Evolutionary conservation across 73 alveolate genomes (phyloP).

Genomic region (Uronychia binucleata): DNA sequence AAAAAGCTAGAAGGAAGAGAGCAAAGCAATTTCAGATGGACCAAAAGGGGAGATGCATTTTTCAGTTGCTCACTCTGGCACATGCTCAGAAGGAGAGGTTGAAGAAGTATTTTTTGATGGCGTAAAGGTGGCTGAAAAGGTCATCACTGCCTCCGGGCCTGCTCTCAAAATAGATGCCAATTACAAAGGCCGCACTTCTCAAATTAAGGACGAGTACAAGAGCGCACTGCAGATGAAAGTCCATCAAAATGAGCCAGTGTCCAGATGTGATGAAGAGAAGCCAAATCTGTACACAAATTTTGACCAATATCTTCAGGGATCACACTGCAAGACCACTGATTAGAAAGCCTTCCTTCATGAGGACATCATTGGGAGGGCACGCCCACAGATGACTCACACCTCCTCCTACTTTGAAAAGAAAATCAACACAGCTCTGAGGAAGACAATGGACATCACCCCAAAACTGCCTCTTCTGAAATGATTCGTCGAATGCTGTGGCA

Average conservation of each 20-base stretch:
- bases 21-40: no score
- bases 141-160: not conserved
- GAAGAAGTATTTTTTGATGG: not conserved
- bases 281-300: not conserved
- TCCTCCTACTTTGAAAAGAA: not conserved
- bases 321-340: no score
- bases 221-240: no score
- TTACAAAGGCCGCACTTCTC: not conserved
- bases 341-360: no score
- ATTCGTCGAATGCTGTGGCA: no score
- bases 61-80: no score
- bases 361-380: no score
- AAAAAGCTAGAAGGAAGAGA: no score
- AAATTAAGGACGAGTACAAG: not conserved
- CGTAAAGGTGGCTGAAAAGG: not conserved
- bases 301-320: no score
- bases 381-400: not conserved
- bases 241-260: not conserved
- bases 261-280: not conserved
- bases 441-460: not conserved
- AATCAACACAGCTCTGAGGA: not conserved
- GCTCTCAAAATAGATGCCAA: not conserved
- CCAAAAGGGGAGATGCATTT: no score
- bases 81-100: not conserved
- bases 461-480: not conserved